Base-by-base conservation (phyloP, 306 rosid species). In the Glycine tomentella region DNA sequence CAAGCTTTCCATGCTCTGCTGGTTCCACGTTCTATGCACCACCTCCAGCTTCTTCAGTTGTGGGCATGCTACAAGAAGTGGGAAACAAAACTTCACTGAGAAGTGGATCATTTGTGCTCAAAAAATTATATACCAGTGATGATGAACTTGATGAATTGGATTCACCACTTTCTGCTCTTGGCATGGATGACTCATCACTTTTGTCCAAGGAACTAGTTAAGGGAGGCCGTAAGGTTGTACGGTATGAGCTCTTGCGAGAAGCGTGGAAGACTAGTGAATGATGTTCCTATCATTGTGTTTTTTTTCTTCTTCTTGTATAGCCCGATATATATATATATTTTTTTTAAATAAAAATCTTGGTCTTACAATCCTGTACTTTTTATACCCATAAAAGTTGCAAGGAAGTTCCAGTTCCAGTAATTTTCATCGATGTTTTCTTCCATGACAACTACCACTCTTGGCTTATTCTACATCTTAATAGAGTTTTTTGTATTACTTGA, bases 71-170 rank as follows among this genome's bases (percentile, higher is more conserved):
- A 20, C 90, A 91, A 84, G 92, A 89, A 80, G 82, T 78, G 53
- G 93, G 91, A 76, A 86, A 80, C 77, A 87, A 82, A 77, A 16
- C 82, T 71, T 81, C 31, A n/a, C 55, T 31, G 52, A 88, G 74
- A 77, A 84, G 87, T 62, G 91, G 91, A 17, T 85, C 97, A 63
- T 85, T 91, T 51, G 81, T 80, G 78, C 86, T 90, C 6, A 83
- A 79, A 80, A 92, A 90, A 52, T 72, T 95, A 50, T 89, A 94
- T 68, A 90, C 97, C 6, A 92, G 94, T 77, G 98, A 94, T 56
- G 92, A 92, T 76, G 98, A 94, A 87, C 95, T 94, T 50, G 95
- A 92, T 62, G 92, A 90, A 77, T 89, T 94, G 74, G 98, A 94
- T 89, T 89, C 97, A 77, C 95, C 98, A 2, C 66, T 92, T 63